Percentiles rank a stretch among this genome's conserved stretches.
These are phyloP conservation scores for Pseudopithomyces maydicus DNA, from an alignment of 2,329 filamentous ascomycete species.

Conservation along the genomic window DNA sequence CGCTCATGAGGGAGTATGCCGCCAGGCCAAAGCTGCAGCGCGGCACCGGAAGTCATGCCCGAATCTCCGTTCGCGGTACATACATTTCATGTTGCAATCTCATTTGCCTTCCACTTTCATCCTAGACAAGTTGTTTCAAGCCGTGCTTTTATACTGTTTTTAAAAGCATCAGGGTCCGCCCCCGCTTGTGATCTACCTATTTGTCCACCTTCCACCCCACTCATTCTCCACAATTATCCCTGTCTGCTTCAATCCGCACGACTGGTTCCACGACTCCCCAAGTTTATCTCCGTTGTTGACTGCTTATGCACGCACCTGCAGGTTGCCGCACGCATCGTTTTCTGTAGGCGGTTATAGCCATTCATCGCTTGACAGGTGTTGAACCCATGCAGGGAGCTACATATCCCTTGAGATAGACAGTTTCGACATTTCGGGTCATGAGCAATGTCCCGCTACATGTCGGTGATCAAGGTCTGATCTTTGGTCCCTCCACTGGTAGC, in stretches of 20 bases:
- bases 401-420: conserved; percentile 15
- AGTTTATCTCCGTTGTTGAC: conserved; percentile 4
- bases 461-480: too few species aligned
- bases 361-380: conserved; percentile 34
- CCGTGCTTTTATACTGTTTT: conserved; percentile 3
- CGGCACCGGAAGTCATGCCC: background rate
- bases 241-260: background rate
- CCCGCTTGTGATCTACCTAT: conserved; percentile 21
- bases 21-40: background rate
- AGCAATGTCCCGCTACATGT: background rate
- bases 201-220: conserved; percentile 5
- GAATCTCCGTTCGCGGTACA: background rate
- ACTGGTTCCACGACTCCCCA: conserved; percentile 29
- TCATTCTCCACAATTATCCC: background rate
- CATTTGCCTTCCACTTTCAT: background rate
- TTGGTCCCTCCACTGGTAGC: too few species aligned
- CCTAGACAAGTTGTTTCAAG: background rate
- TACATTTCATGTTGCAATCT: background rate
- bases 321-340: conserved; percentile 1
- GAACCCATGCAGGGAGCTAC: conserved; percentile 21
- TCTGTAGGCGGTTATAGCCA: conserved; percentile 20
- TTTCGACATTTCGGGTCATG: background rate
- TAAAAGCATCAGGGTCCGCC: conserved; percentile 1
- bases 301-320: conserved; percentile 15
- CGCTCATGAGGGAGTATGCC: background rate